These are phyloP conservation scores for Leucocoprinus leucothites DNA, from an alignment of 768 basidiomycete genomes.

Conservation along the genomic window DNA sequence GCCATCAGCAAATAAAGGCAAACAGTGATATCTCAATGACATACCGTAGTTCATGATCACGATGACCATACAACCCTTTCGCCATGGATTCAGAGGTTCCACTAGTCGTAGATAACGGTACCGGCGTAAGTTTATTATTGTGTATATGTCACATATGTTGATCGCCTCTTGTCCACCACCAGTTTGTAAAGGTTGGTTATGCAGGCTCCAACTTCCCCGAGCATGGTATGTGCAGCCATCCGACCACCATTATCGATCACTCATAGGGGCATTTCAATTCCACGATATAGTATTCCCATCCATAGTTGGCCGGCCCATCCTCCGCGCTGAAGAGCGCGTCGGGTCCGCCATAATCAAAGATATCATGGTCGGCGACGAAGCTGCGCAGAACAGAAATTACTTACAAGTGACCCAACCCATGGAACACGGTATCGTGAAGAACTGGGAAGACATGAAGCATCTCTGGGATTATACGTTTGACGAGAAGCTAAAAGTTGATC, in stretches of 20 bases:
- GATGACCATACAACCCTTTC: not conserved
- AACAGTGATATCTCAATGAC: conserved; percentile 8
- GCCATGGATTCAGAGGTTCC: conserved; percentile 48
- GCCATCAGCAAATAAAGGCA: not conserved
- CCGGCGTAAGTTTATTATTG: conserved; percentile 58
- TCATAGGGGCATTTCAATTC: not conserved
- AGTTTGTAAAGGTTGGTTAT: conserved; percentile 92
- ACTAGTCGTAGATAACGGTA: conserved; percentile 86
- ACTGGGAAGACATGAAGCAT: conserved; percentile 99
- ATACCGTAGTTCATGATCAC: not conserved
- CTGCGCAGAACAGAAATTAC: conserved; percentile 89
- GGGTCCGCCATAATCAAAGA: conserved; percentile 87
- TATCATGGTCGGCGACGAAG: conserved; percentile 98
- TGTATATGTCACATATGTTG: conserved; percentile 7
- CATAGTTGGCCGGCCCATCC: conserved; percentile 93
- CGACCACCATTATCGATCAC: not conserved
- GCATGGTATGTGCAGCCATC: conserved; percentile 55
- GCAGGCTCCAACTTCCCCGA: conserved; percentile 95
- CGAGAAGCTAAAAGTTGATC: conserved; percentile 90
- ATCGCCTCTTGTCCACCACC: conserved; percentile 16
- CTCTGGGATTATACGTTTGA: conserved; percentile 99
- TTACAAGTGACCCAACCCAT: conserved; percentile 97
- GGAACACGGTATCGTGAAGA: conserved; percentile 98
- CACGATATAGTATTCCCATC: conserved; percentile 81
- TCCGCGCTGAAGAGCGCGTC: conserved; percentile 95